A percentile compares a stretch with the other conserved stretches of the same genome.
phyloP scores from a whole-genome alignment of 2,329 filamentous ascomycete species.

The Hypoxylon sp. region DNA sequence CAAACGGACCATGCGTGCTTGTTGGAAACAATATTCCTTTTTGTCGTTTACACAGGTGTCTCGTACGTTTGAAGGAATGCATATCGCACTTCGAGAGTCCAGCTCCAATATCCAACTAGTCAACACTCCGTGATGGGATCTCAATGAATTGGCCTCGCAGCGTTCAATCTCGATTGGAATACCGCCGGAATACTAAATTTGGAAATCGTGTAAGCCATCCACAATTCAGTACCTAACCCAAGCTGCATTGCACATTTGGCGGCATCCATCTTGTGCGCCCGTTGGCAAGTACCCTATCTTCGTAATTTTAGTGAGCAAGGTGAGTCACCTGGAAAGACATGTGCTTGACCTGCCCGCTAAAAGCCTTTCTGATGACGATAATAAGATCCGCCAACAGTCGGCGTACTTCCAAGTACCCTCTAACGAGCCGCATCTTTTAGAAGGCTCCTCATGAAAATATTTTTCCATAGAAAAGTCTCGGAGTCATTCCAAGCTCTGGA shows the following conservation, averaged over 20 bases:
- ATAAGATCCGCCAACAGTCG: slow-evolving; percentile 5
- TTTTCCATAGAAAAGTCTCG: slow-evolving; percentile 25
- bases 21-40: too few relatives aligned
- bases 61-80: too few relatives aligned
- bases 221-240: background rate
- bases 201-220: slow-evolving; percentile 17
- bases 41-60: too few relatives aligned
- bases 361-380: slow-evolving; percentile 7
- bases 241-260: slow-evolving; percentile 15
- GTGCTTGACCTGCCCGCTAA: slow-evolving; percentile 14
- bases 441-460: background rate
- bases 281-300: background rate
- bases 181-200: slow-evolving; percentile 9
- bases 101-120: too few relatives aligned
- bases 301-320: slow-evolving; percentile 20
- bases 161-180: slow-evolving; percentile 2
- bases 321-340: slow-evolving; percentile 36
- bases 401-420: slow-evolving; percentile 9
- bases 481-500: slow-evolving; percentile 24
- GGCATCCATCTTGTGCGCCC: slow-evolving; percentile 5
- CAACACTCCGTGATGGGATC: too few relatives aligned
- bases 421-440: slow-evolving; percentile 17
- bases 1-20: too few relatives aligned
- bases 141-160: background rate
- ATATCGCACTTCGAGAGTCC: too few relatives aligned